These are phyloP conservation scores for Cadophora luteo-olivacea DNA, from an alignment of 2,329 filamentous ascomycete species.

Conservation along the genomic window DNA sequence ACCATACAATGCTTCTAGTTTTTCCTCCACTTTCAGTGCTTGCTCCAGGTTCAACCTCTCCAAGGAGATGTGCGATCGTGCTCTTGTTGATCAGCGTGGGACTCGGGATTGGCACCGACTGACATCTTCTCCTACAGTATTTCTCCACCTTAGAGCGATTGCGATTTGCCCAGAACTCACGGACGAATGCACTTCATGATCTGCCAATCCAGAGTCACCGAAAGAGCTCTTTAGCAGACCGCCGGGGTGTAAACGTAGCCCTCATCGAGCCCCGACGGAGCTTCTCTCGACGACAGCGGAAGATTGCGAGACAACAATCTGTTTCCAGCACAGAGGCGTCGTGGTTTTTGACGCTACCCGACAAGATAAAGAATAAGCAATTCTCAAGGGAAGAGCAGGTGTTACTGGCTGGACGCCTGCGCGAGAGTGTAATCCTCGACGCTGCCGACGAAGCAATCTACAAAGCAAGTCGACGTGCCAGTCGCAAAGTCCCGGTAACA, in stretches of 20 bases:
- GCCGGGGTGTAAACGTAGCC: constrained; percentile 39
- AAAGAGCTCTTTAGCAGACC: constrained; percentile 40
- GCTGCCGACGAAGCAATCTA: constrained; percentile 64
- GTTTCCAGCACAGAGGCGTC: constrained; percentile 63
- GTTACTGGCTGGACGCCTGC: constrained; percentile 59
- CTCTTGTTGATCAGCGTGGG: neutral
- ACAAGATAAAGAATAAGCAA: constrained; percentile 73
- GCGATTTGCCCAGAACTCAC: constrained; percentile 63
- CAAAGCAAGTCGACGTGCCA: constrained; percentile 51
- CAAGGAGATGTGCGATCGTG: constrained; percentile 10
- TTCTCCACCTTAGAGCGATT: constrained; percentile 76
- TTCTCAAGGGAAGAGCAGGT: constrained; percentile 76
- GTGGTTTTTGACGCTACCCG: constrained; percentile 74
- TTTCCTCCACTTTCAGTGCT: constrained; percentile 9
- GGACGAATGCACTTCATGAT: constrained; percentile 42
- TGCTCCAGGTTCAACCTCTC: neutral
- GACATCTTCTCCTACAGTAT: constrained; percentile 56
- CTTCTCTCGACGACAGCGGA: constrained; percentile 39
- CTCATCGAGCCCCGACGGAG: constrained; percentile 38
- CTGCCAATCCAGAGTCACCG: constrained; percentile 39
- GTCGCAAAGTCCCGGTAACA: constrained; percentile 44
- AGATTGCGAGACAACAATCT: constrained; percentile 41
- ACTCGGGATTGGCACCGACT: constrained; percentile 21
- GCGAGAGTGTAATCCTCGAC: constrained; percentile 60
- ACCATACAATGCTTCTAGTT: constrained; percentile 17